Evolutionary conservation across 139 green algal genomes (phyloP).

Genomic region (Klebsormidium nitens): DNA sequence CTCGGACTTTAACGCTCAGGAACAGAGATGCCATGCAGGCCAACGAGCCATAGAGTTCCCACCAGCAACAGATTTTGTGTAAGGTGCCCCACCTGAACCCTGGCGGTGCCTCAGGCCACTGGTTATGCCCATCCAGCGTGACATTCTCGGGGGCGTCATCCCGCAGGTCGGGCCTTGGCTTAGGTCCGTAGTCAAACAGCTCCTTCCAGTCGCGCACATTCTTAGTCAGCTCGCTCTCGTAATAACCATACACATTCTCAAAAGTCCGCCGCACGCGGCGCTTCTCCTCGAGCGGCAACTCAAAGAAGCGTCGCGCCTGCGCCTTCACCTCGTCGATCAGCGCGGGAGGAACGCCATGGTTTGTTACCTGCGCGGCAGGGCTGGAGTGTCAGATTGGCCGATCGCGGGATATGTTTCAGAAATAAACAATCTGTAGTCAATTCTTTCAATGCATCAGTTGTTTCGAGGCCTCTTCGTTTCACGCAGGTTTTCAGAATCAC

Average conservation of each 20-base stretch:
- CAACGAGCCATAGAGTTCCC: too few species aligned
- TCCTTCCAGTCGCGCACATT: conserved; percentile 14
- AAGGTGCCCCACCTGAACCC: conserved; percentile 1
- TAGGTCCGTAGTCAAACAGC: neutral
- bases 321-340: neutral
- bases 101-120: neutral
- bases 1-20: too few species aligned
- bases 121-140: neutral
- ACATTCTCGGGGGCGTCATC: conserved; percentile 3
- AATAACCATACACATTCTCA: conserved; percentile 3
- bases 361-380: conserved; percentile 6
- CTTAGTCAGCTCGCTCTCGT: conserved; percentile 14
- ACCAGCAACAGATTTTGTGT: too few species aligned
- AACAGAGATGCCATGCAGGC: too few species aligned
- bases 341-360: neutral
- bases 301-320: neutral
- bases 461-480: too few species aligned
- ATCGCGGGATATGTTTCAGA: too few species aligned
- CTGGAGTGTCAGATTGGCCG: too few species aligned
- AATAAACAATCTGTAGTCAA: too few species aligned
- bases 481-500: too few species aligned
- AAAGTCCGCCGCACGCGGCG: neutral
- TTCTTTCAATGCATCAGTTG: too few species aligned
- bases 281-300: conserved; percentile 5
- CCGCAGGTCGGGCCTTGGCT: neutral